phyloP scores from a whole-genome alignment of 2,329 filamentous ascomycete species.

The Xylariaceae sp. region DNA sequence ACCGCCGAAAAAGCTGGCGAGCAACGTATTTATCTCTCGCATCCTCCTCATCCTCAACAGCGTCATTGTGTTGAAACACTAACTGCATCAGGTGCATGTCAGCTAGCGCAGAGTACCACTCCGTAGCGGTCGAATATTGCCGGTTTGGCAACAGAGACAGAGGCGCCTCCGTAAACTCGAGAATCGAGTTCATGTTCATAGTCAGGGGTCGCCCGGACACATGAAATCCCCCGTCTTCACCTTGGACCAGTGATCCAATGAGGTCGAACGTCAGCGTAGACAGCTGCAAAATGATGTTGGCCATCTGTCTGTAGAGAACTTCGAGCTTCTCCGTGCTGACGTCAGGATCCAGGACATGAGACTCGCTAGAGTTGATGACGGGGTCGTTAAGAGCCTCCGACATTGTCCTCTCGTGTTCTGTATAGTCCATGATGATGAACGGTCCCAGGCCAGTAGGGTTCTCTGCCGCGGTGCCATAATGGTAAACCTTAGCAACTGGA shows the following conservation, averaged over 20 bases:
- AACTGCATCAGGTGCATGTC: slow-evolving; percentile 34
- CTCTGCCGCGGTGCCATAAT: slow-evolving; percentile 22
- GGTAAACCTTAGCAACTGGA: slow-evolving; percentile 25
- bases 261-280: slow-evolving; percentile 23
- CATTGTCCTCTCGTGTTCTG: slow-evolving; percentile 23
- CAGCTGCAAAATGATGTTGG: slow-evolving; percentile 32
- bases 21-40: slow-evolving; percentile 35
- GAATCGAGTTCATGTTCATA: slow-evolving; percentile 34
- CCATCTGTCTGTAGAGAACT: slow-evolving; percentile 31
- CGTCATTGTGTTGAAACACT: slow-evolving; percentile 32
- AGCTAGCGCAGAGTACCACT: slow-evolving; percentile 31
- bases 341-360: slow-evolving; percentile 25
- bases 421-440: slow-evolving; percentile 31
- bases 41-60: slow-evolving; percentile 28
- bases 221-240: slow-evolving; percentile 16
- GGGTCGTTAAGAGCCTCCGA: slow-evolving; percentile 19
- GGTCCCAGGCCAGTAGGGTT: slow-evolving; percentile 27
- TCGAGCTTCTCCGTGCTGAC: slow-evolving; percentile 26
- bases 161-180: slow-evolving; percentile 15
- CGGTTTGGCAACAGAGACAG: slow-evolving; percentile 8
- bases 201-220: slow-evolving; percentile 30
- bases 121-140: slow-evolving; percentile 24
- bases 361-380: slow-evolving; percentile 12
- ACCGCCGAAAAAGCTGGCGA: slow-evolving; percentile 32
- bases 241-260: slow-evolving; percentile 31